Evolutionary conservation across 164 flowering plant species (phyloP).

Genomic region (Dillenia turbinata): DNA sequence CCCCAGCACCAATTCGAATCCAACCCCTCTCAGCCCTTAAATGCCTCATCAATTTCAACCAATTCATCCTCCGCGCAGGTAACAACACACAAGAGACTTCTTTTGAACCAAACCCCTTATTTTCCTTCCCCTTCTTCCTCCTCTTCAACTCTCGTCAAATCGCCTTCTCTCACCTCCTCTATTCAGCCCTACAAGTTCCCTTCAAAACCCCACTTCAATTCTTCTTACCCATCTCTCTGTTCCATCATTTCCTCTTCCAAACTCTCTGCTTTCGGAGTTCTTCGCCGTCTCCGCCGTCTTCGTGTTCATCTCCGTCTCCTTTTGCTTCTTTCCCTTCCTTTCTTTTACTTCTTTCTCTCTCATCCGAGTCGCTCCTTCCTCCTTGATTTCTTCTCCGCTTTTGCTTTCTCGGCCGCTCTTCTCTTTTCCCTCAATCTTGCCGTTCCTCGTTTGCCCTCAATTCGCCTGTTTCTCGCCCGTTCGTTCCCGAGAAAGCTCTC

Average conservation of each 20-base stretch:
- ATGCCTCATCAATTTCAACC: not conserved
- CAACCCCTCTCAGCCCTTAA: conserved; percentile 12
- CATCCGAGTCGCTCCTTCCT: conserved; percentile 53
- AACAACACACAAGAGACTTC: conserved; percentile 40
- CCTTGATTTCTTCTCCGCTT: conserved; percentile 62
- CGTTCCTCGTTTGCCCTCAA: conserved; percentile 62
- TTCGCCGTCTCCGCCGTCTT: conserved; percentile 38
- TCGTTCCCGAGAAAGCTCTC: not conserved
- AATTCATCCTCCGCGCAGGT: conserved; percentile 6
- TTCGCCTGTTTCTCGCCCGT: conserved; percentile 37
- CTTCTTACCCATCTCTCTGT: conserved; percentile 11
- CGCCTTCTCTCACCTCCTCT: conserved; percentile 31
- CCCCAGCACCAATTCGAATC: conserved; percentile 8
- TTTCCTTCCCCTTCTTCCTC: conserved; percentile 14
- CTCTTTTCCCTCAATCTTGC: conserved; percentile 64
- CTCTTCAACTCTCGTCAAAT: conserved; percentile 29
- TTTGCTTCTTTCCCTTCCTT: conserved; percentile 49
- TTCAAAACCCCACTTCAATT: conserved; percentile 1
- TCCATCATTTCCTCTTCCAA: conserved; percentile 17
- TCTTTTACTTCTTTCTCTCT: conserved; percentile 57
- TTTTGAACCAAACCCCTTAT: conserved; percentile 17
- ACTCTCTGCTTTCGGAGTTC: conserved; percentile 22
- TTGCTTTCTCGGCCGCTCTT: conserved; percentile 62
- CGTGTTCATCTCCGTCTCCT: conserved; percentile 45
- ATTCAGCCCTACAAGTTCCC: conserved; percentile 17